Evolutionary conservation across 140 eudicot species (phyloP).

Genomic region (Flaveria floridana): DNA sequence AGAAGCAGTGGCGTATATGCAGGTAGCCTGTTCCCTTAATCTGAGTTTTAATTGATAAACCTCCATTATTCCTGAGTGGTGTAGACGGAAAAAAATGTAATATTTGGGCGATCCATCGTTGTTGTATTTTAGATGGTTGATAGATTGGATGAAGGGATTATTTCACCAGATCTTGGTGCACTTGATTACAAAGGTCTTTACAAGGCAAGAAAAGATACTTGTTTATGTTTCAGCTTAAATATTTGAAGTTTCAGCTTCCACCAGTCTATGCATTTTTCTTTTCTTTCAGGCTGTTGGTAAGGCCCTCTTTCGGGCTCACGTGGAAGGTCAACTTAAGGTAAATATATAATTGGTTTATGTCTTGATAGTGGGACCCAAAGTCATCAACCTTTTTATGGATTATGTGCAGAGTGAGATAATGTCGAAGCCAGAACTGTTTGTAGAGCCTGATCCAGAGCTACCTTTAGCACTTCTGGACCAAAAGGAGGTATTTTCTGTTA

Average conservation of each 20-base stretch:
- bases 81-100: neutral
- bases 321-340: conserved; percentile 98
- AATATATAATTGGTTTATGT: conserved; percentile 11
- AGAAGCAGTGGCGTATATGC: conserved; percentile 97
- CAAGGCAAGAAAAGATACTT: conserved; percentile 55
- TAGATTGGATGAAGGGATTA: conserved; percentile 85
- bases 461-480: conserved; percentile 97
- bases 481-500: conserved; percentile 65
- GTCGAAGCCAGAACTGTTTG: conserved; percentile 95
- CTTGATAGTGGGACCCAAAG: conserved; percentile 22
- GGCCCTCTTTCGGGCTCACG: conserved; percentile 98
- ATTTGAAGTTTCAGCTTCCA: conserved; percentile 8
- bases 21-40: conserved; percentile 51
- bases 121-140: conserved; percentile 76
- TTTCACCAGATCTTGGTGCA: conserved; percentile 71
- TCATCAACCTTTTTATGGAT: conserved; percentile 28
- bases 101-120: conserved; percentile 21
- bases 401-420: conserved; percentile 81
- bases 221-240: conserved; percentile 7
- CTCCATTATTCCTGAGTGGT: conserved; percentile 23
- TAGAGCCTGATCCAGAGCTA: conserved; percentile 96
- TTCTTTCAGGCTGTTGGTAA: conserved; percentile 89
- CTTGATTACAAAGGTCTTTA: conserved; percentile 93
- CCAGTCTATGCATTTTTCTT: conserved; percentile 2
- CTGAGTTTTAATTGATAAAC: conserved; percentile 15